Evolutionary conservation across 371 early-diverging fungal genomes (phyloP), one percentile per base, ranked within the genome.

Genomic region (Lichtheimia hyalospora): DNA sequence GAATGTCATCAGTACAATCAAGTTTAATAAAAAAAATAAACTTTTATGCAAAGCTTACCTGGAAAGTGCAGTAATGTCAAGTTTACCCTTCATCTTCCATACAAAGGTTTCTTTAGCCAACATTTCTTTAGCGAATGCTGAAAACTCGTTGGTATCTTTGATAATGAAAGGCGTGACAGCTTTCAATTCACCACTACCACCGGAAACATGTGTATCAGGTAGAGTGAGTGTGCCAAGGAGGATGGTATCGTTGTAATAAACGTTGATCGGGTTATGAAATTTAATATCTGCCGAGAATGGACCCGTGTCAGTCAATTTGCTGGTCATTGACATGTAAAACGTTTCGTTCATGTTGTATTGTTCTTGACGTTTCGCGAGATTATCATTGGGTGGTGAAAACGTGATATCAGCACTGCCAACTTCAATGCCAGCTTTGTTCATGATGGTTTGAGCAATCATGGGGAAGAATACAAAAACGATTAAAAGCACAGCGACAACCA

Each of bases 221-320:
- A 82, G 54, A 10, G 27, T 62, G 57, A 84, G 68, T 14, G 61
- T 59, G 3, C 84, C 84, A 24, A 84, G 68, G 13, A 51, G 21
- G 50, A 66, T 16, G 5, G 49, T 58, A 24, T 74, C 66, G 3
- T 79, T 70, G 61, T 79, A 82, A 24, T 63, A 68, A 41, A 84
- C 76, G 2, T 76, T 40, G 42, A 82, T 77, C 5, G 78, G 81
- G 42, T 76, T 71, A 8, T 75, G 67, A 66, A 84, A 84, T 43
- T 61, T 63, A 27, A 84, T 76, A 27, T 70, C 70, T 34, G 85
- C 85, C 18, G 77, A 58, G 66, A 81, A 82, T 4, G 85, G 83
- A 51, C 85, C 85, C 20, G 85, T 85, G 58, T 84, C 74, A 16
- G 53, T 66, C 49, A 85, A 68, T 6, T 46, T 40, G 52, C 78